A percentile compares a stretch with the other conserved stretches of the same genome.
Evolutionary conservation across 495 filamentous ascomycete genomes (phyloP).

Genomic region (Lentithecium fluviatile): DNA sequence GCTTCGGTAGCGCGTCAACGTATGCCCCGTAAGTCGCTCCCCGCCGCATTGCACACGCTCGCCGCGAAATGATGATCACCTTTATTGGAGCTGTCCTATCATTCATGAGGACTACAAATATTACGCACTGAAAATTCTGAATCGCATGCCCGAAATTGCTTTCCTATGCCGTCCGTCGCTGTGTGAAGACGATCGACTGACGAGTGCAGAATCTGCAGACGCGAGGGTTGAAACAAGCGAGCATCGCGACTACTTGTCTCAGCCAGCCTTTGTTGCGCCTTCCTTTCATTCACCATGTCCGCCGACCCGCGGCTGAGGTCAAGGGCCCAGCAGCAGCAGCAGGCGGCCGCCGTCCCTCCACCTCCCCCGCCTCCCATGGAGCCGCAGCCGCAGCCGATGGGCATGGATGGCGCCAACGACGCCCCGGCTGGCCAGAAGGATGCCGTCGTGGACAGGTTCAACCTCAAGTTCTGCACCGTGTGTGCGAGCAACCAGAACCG

Average conservation of each 20-base stretch:
- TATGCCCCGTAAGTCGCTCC: constrained; percentile 13
- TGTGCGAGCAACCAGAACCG: constrained; percentile 97
- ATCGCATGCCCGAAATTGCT: constrained; percentile 30
- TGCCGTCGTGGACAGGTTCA: constrained; percentile 51
- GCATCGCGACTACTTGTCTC: neutral
- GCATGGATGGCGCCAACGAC: constrained; percentile 47
- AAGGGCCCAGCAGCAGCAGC: constrained; percentile 23
- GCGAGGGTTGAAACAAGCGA: neutral
- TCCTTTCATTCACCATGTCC: constrained; percentile 46
- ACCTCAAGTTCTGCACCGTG: constrained; percentile 95
- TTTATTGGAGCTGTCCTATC: constrained; percentile 99
- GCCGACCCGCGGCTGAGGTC: constrained; percentile 57
- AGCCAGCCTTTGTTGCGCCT: neutral
- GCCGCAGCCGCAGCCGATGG: constrained; percentile 32
- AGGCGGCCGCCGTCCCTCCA: constrained; percentile 44
- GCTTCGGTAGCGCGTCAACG: neutral
- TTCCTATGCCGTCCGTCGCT: neutral
- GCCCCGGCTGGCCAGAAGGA: constrained; percentile 45
- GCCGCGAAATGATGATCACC: constrained; percentile 57
- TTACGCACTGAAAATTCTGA: constrained; percentile 50
- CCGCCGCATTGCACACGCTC: constrained; percentile 4
- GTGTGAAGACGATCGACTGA: constrained; percentile 15
- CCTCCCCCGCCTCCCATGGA: constrained; percentile 54
- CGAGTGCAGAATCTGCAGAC: constrained; percentile 17
- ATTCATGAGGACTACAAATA: constrained; percentile 45